Evolutionary conservation across 2,329 filamentous ascomycete genomes (phyloP).

Genomic region (Calonectria pauciramosa): DNA sequence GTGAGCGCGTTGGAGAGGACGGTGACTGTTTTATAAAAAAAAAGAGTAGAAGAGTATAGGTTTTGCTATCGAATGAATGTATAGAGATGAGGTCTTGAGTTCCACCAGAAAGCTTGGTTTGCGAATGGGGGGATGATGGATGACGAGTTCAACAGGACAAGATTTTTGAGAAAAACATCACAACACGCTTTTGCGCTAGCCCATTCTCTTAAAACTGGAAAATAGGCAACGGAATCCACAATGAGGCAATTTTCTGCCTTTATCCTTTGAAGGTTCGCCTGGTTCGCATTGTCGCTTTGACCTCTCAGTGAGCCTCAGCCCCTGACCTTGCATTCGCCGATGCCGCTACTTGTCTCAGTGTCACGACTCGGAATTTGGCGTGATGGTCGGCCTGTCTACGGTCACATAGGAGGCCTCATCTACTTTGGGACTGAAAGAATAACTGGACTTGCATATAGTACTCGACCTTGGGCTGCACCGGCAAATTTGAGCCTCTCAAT

Average conservation of each 20-base stretch:
- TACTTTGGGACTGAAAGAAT: neutral
- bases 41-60: neutral
- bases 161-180: neutral
- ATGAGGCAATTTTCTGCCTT: neutral
- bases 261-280: neutral
- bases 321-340: neutral
- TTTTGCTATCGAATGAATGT: neutral
- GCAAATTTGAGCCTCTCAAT: neutral
- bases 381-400: neutral
- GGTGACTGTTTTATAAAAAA: neutral
- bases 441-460: too few species aligned
- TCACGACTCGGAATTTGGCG: neutral
- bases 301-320: neutral
- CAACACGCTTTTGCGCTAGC: neutral
- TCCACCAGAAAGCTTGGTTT: neutral
- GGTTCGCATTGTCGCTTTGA: neutral
- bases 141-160: neutral
- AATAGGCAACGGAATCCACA: neutral
- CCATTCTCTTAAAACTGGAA: neutral
- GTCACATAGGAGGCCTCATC: neutral
- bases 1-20: neutral
- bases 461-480: too few species aligned
- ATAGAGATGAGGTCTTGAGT: neutral
- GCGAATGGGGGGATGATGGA: neutral
- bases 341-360: too few species aligned